A percentile compares a stretch with the other conserved stretches of the same genome.
Evolutionary conservation across 2,329 filamentous ascomycete genomes (phyloP).

Genomic region (Fusarium buxicola): DNA sequence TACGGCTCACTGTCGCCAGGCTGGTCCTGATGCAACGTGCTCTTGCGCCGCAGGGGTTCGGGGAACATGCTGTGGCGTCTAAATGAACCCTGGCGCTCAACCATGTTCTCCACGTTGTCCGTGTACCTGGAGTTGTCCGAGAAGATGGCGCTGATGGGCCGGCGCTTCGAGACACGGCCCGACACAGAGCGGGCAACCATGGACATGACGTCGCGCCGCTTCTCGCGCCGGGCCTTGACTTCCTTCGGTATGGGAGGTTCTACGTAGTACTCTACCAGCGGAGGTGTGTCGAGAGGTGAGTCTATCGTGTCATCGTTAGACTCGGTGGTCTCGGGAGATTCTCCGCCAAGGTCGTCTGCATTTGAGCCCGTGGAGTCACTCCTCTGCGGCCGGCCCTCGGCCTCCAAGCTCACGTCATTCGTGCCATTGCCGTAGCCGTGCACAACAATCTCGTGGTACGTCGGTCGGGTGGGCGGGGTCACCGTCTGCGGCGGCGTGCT

Average conservation of each 20-base stretch:
- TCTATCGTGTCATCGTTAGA: slow-evolving; percentile 47
- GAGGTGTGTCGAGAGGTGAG: slow-evolving; percentile 37
- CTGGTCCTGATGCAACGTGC: neutral
- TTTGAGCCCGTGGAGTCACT: slow-evolving; percentile 48
- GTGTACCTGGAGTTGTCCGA: slow-evolving; percentile 45
- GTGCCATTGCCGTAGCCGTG: slow-evolving; percentile 67
- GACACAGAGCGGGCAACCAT: slow-evolving; percentile 44
- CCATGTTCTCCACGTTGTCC: slow-evolving; percentile 42
- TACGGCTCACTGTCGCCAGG: slow-evolving; percentile 44
- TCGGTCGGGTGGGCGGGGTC: slow-evolving; percentile 30
- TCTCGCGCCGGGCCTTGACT: slow-evolving; percentile 44
- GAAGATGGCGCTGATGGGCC: slow-evolving; percentile 47
- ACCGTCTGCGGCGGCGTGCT: slow-evolving; percentile 31
- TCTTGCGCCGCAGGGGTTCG: slow-evolving; percentile 40
- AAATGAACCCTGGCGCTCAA: slow-evolving; percentile 18
- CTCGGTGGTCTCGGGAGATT: slow-evolving; percentile 44
- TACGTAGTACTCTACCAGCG: slow-evolving; percentile 31
- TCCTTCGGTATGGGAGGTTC: slow-evolving; percentile 27
- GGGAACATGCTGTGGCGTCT: slow-evolving; percentile 43
- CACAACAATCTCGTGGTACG: slow-evolving; percentile 64
- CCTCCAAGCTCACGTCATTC: slow-evolving; percentile 51
- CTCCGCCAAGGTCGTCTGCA: slow-evolving; percentile 24
- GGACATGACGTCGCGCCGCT: slow-evolving; percentile 46
- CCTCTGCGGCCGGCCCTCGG: slow-evolving; percentile 32
- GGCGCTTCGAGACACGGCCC: slow-evolving; percentile 41